Evolutionary conservation across 768 basidiomycete genomes (phyloP).

Genomic region (Chalciporus sphaerocephalus): DNA sequence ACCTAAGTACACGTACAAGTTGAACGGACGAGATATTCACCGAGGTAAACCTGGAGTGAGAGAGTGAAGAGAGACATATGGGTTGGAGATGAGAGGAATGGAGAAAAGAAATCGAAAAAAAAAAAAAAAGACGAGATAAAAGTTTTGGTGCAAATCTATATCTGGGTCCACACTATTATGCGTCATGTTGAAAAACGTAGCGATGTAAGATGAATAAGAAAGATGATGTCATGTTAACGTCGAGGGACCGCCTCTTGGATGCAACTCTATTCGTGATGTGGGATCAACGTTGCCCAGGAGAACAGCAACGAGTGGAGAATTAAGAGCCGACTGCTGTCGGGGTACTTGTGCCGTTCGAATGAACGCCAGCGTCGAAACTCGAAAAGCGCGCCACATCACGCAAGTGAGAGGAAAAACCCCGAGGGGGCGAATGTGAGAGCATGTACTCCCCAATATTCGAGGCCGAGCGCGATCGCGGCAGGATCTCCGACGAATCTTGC

Average conservation of each 20-base stretch:
- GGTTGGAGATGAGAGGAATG: conserved; percentile 2
- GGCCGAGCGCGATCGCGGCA: conserved; percentile 44
- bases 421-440: conserved; percentile 32
- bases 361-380: conserved; percentile 28
- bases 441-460: conserved; percentile 54
- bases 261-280: not conserved
- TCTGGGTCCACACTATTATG: not conserved
- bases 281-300: too few relatives aligned
- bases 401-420: conserved; percentile 20
- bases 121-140: not conserved
- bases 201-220: not conserved
- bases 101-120: conserved; percentile 1
- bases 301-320: conserved; percentile 11
- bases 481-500: conserved; percentile 24
- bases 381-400: conserved; percentile 24
- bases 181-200: too few relatives aligned
- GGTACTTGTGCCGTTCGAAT: conserved; percentile 25
- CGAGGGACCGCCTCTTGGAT: not conserved
- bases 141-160: not conserved
- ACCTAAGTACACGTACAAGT: conserved; percentile 8
- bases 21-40: not conserved
- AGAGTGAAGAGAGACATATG: too few relatives aligned
- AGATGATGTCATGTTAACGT: not conserved
- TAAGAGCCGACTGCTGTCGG: conserved; percentile 23
- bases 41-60: not conserved